phyloP scores from a whole-genome alignment of 2,329 filamentous ascomycete species.

The Fusarium armeniacum region DNA sequence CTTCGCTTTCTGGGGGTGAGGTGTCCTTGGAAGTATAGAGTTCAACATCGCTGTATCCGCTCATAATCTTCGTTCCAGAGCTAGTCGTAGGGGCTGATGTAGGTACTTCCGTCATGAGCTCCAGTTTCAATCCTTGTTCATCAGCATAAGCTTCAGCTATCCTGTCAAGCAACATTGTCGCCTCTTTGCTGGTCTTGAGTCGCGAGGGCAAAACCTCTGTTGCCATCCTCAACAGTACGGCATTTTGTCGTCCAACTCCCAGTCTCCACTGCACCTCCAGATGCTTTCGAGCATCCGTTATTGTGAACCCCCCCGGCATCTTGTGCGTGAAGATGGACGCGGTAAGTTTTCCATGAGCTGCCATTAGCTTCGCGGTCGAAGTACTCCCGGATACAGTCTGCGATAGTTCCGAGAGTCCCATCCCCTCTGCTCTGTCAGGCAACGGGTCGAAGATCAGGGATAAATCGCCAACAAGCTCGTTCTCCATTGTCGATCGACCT shows the following conservation, averaged over 20 bases:
- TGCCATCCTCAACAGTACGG: not conserved
- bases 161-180: not conserved
- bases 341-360: not conserved
- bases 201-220: not conserved
- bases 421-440: not conserved
- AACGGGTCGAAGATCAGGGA: not conserved
- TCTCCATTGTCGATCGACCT: not conserved
- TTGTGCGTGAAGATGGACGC: not conserved
- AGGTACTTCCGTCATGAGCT: not conserved
- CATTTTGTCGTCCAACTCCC: not conserved
- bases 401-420: not conserved
- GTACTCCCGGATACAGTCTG: not conserved
- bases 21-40: not conserved
- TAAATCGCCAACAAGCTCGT: not conserved
- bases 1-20: not conserved
- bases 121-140: not conserved
- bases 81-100: not conserved
- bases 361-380: not conserved
- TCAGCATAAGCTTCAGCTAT: not conserved
- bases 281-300: not conserved
- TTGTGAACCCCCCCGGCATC: not conserved
- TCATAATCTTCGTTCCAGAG: not conserved
- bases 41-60: no score
- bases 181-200: not conserved
- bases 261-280: not conserved